These are phyloP conservation scores for Erodium moschatum DNA, from an alignment of 441 rosid genomes.

Conservation along the genomic window DNA sequence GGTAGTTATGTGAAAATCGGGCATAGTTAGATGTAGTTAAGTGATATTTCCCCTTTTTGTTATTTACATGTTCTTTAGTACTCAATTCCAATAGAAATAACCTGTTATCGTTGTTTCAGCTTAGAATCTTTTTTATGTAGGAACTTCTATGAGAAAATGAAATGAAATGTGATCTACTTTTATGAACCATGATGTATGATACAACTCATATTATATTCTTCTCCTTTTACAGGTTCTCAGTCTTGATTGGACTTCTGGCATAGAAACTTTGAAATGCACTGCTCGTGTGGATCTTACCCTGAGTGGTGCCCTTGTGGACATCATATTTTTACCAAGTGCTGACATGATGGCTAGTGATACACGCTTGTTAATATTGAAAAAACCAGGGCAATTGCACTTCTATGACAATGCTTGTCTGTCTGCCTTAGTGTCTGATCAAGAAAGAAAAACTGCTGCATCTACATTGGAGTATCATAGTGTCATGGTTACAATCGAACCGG, in stretches of 20 bases:
- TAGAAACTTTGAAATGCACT: slow-evolving; percentile 48
- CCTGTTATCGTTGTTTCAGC: slow-evolving; percentile 1
- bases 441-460: slow-evolving; percentile 32
- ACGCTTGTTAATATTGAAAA: slow-evolving; percentile 40
- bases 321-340: slow-evolving; percentile 42
- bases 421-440: slow-evolving; percentile 34
- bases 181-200: background rate
- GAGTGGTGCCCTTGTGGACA: slow-evolving; percentile 57
- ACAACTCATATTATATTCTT: slow-evolving; percentile 16
- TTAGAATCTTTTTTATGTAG: background rate
- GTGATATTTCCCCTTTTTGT: slow-evolving; percentile 1
- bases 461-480: slow-evolving; percentile 39
- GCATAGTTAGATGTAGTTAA: no score
- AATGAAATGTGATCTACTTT: background rate
- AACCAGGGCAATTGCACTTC: slow-evolving; percentile 46
- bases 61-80: slow-evolving; percentile 2
- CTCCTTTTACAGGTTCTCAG: slow-evolving; percentile 40
- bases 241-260: slow-evolving; percentile 55
- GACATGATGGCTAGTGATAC: slow-evolving; percentile 25
- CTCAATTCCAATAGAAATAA: background rate
- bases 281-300: slow-evolving; percentile 49
- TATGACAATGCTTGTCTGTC: slow-evolving; percentile 44
- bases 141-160: background rate
- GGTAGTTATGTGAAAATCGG: no score
- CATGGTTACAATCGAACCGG: slow-evolving; percentile 43